Evolutionary conservation across 352 stramenopile genomes (phyloP), one percentile per base, ranked within the genome.

Genomic region (Achlya hypogyna): DNA sequence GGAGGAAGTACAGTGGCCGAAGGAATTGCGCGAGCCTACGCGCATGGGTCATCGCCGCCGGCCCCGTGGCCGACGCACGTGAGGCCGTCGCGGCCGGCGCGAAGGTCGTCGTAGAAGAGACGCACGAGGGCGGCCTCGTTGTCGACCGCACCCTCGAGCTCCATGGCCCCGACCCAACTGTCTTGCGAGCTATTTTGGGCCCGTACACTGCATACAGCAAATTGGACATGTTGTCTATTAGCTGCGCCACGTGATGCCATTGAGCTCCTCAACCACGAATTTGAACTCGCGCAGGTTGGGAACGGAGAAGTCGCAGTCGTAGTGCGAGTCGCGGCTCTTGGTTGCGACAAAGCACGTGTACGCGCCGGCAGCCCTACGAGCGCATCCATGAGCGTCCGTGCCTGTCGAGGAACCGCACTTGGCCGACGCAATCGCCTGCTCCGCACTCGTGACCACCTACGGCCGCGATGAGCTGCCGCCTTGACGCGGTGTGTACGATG

Each of bases 1-100:
- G 82, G 35, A 85, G 62, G 53, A 87, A 91, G 70, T 91, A 91
- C 16, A 89, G 60, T 22, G 60, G 60, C n/a, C 45, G 43, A 5
- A 67, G 22, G 27, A 67, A 67, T 0, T 49, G 28, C 28, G 31
- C n/a, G 28, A 67, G n/a, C 20, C 60, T 67, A 67, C 23, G 9
- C 5, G 29, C 29, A 45, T 29, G 20, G 12, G 31, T 54, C 25
- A 59, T 42, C 6, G 34, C 6, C 34, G 34, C 6, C 34, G 34
- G 6, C 6, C 14, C 34, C 6, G 34, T 42, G 14, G 34, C 6
- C 34, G 34, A 42, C 34, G 32, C 35, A 67, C 60, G 51, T 49
- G 51, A 67, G 51, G 45, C 60, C 60, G 40, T 67, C 60, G 27
- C 47, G 25, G 47, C 60, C 42, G 38, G 35, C 51, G 16, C 60